A percentile compares a stretch with the other conserved stretches of the same genome.
Conservation (phyloP, 306 rosid genomes). For the Citrullus colocynthis region DNA sequence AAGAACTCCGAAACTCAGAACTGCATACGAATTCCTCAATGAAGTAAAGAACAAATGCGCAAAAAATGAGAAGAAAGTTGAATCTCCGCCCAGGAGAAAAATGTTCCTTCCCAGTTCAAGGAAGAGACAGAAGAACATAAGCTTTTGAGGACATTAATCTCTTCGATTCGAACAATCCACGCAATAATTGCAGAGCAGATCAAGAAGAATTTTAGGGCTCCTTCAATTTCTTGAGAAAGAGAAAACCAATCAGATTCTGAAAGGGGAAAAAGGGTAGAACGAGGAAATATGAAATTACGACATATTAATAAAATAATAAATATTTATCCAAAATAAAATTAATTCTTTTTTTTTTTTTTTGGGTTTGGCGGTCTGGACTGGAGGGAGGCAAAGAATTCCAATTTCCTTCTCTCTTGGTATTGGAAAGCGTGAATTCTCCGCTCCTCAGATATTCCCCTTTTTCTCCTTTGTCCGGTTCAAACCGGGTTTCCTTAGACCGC, state of each 20-base stretch:
- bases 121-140: neutral
- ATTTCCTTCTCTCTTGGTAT: neutral
- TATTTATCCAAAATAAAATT: neutral
- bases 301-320: neutral
- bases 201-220: constrained; percentile 8
- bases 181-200: constrained; percentile 16
- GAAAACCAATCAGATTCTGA: constrained; percentile 1
- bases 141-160: neutral
- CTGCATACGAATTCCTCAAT: neutral
- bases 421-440: constrained; percentile 36
- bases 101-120: neutral
- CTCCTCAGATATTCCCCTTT: constrained; percentile 25
- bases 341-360: neutral
- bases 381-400: constrained; percentile 53
- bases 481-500: neutral
- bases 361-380: constrained; percentile 4
- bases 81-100: constrained; percentile 10
- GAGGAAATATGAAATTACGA: neutral
- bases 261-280: constrained; percentile 5
- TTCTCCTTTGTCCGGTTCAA: constrained; percentile 8
- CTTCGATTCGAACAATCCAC: constrained; percentile 23
- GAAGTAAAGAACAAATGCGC: neutral
- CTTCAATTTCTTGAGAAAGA: neutral
- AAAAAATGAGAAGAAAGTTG: neutral
- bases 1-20: constrained; percentile 9